Percentiles rank a stretch among this genome's conserved stretches.
Conservation (phyloP, 352 stramenopile genomes). For the Phytophthora fragariae region DNA sequence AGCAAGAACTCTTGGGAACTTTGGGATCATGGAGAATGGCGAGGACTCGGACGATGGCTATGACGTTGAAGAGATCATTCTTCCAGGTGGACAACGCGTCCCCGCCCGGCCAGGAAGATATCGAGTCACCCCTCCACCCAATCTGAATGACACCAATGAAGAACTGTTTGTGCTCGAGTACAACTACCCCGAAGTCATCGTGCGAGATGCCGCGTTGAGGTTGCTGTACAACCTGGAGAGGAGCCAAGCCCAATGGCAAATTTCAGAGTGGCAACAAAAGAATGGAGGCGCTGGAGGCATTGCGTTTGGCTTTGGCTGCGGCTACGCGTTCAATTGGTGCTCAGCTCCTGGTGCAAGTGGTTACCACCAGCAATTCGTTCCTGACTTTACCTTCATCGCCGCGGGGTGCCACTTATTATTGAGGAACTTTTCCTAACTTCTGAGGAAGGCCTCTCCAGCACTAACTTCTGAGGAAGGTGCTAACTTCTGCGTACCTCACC, state of each 20-base stretch:
- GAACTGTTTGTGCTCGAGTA: not conserved
- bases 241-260: not conserved
- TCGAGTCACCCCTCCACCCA: not conserved
- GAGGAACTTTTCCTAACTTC: no score
- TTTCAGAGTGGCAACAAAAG: not conserved
- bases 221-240: not conserved
- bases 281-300: not conserved
- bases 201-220: not conserved
- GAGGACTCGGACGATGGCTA: not conserved
- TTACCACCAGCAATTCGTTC: constrained; percentile 8
- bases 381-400: constrained; percentile 9
- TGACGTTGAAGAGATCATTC: not conserved
- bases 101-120: not conserved
- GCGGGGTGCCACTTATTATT: no score
- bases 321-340: not conserved
- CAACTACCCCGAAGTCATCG: constrained; percentile 2
- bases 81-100: not conserved
- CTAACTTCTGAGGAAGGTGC: no score
- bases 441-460: no score
- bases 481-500: no score
- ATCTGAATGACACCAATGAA: not conserved
- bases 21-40: not conserved
- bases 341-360: not conserved
- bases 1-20: not conserved
- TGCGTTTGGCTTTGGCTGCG: not conserved